Conservation (phyloP, 2,329 filamentous ascomycete species). For the Endocalyx cinctus region DNA sequence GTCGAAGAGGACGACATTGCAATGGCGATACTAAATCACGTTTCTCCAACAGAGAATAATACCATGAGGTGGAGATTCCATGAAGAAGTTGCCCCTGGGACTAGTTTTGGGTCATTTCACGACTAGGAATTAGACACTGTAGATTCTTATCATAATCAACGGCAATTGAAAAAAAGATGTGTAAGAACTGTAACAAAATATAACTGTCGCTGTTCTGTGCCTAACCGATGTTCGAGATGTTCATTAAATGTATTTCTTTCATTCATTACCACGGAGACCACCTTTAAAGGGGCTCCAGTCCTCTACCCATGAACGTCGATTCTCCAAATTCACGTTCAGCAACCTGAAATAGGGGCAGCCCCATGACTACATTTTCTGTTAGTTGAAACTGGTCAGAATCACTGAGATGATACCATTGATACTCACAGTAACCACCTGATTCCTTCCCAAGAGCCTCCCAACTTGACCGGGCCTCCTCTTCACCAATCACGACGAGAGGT, state of each 20-base stretch:
- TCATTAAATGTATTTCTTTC: not conserved
- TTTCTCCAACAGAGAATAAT: too few species aligned
- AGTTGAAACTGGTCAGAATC: not conserved
- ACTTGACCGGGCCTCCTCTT: slow-evolving; percentile 16
- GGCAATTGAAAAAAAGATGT: too few species aligned
- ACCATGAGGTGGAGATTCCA: too few species aligned
- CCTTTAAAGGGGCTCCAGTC: slow-evolving; percentile 8
- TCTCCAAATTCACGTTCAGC: slow-evolving; percentile 22
- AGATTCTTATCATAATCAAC: too few species aligned
- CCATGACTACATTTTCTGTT: slow-evolving; percentile 7
- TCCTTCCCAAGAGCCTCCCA: slow-evolving; percentile 17
- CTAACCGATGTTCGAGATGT: too few species aligned
- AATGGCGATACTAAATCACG: too few species aligned
- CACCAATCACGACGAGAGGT: slow-evolving; percentile 15
- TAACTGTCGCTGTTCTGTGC: too few species aligned
- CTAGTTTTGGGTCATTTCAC: too few species aligned
- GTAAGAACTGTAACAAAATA: too few species aligned
- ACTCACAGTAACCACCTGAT: slow-evolving; percentile 7
- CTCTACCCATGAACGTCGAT: slow-evolving; percentile 17
- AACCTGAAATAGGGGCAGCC: slow-evolving; percentile 23
- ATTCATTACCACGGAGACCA: not conserved
- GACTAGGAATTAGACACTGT: too few species aligned
- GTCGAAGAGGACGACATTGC: too few species aligned
- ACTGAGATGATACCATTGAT: not conserved
- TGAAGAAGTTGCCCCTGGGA: too few species aligned